Percentiles rank a stretch among this genome's conserved stretches.
Evolutionary conservation across 108 stramenopile genomes (phyloP).

Genomic region (Pelagomonas calceolata): DNA sequence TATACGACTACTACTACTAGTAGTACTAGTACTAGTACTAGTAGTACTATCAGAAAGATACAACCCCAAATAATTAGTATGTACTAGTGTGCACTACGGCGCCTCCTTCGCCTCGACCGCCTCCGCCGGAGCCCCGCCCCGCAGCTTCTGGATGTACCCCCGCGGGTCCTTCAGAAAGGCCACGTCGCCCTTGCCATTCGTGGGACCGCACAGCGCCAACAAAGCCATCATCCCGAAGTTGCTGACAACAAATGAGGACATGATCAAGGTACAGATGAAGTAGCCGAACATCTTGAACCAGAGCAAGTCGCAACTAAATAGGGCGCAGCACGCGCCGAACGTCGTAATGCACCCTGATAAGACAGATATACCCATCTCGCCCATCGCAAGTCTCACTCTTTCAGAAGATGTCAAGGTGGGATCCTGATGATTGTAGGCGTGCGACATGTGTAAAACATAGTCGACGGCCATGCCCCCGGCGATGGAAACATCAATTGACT

Average conservation of each 20-base stretch:
- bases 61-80: too few species aligned
- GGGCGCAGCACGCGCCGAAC: neutral
- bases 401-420: neutral
- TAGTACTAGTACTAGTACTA: too few species aligned
- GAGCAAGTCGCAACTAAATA: neutral
- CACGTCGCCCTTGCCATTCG: too few species aligned
- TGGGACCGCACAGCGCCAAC: neutral
- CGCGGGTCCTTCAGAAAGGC: too few species aligned
- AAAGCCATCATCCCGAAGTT: neutral
- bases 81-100: too few species aligned
- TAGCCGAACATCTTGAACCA: neutral
- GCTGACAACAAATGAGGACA: neutral
- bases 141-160: too few species aligned
- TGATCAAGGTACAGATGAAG: neutral
- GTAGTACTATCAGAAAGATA: too few species aligned
- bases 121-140: too few species aligned
- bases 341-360: constrained; percentile 1
- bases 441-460: constrained; percentile 3
- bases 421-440: constrained; percentile 4
- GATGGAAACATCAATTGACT: constrained; percentile 2
- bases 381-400: neutral
- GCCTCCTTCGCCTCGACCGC: too few species aligned
- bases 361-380: constrained; percentile 9
- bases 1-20: too few species aligned
- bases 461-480: constrained; percentile 9